Percentiles rank a stretch among this genome's conserved stretches.
Conservation (phyloP, 2,329 filamentous ascomycete species). For the Penicillium crustosum region DNA sequence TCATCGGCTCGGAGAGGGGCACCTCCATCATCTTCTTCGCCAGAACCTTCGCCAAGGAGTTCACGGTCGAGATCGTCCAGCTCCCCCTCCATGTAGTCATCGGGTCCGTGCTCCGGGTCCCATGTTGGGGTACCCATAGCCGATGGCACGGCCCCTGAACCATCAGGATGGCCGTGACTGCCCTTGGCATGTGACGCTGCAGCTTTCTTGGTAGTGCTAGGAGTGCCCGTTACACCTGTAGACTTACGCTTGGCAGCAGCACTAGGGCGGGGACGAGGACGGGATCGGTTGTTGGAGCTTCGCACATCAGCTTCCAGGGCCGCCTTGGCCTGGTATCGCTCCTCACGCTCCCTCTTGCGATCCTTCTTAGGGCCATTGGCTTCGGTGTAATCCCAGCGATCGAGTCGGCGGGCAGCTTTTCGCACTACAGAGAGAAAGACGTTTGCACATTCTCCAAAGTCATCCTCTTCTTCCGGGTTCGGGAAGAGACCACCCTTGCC, state of each 20-base stretch:
- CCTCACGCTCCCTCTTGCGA: constrained; percentile 39
- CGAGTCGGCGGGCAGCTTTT: constrained; percentile 44
- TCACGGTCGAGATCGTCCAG: constrained; percentile 43
- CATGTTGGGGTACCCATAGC: constrained; percentile 27
- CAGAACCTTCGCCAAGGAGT: constrained; percentile 38
- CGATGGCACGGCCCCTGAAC: constrained; percentile 15
- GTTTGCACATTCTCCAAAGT: constrained; percentile 50
- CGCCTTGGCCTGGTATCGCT: constrained; percentile 35
- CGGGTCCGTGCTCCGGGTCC: constrained; percentile 25
- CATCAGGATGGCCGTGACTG: constrained; percentile 24
- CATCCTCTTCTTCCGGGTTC: constrained; percentile 46
- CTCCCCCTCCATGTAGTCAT: constrained; percentile 35
- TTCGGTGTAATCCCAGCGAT: constrained; percentile 48
- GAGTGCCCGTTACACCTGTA: constrained; percentile 21
- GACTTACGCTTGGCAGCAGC: constrained; percentile 34
- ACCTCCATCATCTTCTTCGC: constrained; percentile 34
- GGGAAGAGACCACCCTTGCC: constrained; percentile 46
- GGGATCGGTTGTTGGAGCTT: constrained; percentile 20
- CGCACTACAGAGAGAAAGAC: constrained; percentile 46
- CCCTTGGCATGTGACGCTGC: constrained; percentile 29
- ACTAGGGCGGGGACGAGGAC: constrained; percentile 22
- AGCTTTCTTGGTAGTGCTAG: constrained; percentile 23
- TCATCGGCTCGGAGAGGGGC: constrained; percentile 23
- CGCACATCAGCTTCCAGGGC: constrained; percentile 25
- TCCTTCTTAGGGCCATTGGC: constrained; percentile 41